A percentile compares a stretch with the other conserved stretches of the same genome.
Evolutionary conservation across 257 asterid species (phyloP).

Genomic region (Prunella vulgaris): DNA sequence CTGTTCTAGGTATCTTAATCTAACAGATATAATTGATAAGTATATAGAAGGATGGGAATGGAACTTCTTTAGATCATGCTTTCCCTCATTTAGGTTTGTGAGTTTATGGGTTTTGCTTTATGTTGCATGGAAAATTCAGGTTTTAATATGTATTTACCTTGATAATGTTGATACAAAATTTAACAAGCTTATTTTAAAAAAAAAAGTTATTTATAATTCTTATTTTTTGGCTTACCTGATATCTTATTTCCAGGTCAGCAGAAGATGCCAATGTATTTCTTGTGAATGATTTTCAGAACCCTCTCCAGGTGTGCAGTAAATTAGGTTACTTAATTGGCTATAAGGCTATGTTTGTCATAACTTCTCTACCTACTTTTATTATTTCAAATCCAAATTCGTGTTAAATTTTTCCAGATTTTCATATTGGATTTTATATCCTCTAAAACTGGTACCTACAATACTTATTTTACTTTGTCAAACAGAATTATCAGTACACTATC

Average conservation of each 20-base stretch:
- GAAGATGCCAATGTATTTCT: constrained; percentile 95
- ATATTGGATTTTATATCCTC: too few relatives aligned
- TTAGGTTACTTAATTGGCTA: constrained; percentile 19
- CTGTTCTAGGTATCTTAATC: not conserved
- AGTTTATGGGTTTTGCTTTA: not conserved
- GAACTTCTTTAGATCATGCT: not conserved
- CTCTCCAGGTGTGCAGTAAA: constrained; percentile 71
- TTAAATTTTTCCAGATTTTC: too few relatives aligned
- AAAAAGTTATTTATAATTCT: not conserved
- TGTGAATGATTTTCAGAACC: constrained; percentile 89
- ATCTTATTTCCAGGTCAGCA: constrained; percentile 65
- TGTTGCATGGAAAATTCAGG: not conserved
- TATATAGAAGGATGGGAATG: not conserved
- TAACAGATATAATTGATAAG: not conserved
- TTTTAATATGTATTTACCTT: not conserved
- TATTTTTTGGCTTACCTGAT: constrained; percentile 9
- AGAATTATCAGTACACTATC: too few relatives aligned
- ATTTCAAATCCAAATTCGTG: too few relatives aligned
- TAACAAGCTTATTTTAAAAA: not conserved
- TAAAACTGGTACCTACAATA: too few relatives aligned
- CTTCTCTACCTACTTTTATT: not conserved
- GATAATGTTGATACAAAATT: not conserved
- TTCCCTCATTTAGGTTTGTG: not conserved
- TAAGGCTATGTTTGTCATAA: not conserved
- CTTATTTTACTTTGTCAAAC: too few relatives aligned